Base-by-base conservation (phyloP, 2,329 filamentous ascomycete species). In the Xylariaceae sp. region DNA sequence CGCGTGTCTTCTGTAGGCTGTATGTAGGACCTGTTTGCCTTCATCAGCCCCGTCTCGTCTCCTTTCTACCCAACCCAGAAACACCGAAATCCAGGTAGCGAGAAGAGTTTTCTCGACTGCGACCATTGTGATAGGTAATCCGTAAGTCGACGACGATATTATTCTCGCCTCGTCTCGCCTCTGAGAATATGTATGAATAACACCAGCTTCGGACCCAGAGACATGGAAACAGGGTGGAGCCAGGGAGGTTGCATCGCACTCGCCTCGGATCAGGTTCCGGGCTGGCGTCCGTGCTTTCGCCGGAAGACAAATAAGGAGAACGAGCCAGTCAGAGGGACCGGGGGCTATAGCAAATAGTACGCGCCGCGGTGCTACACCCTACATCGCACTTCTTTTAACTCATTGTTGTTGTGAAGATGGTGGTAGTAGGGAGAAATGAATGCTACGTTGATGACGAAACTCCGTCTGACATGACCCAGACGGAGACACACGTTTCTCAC, bases 11-110 rank as follows among this genome's bases (percentile, higher is more conserved):
- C 23, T 30, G 23, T 30, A 30, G 23, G 23, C 23, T 30, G 23
- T 30, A 30, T 30, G 23, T 42, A 13, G 37, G 37, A 42, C 11
- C 37, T 42, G 11, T 42, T 42, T 42, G 9, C 37, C 9, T 42
- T 13, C 8, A 13, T 42, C 11, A 37, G 57, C 45, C 51, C 58
- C 53, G 37, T 62, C 35, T 30, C 10, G 23, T 30, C 23, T 30
- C 53, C 30, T 62, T 62, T 35, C 54, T 62, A 62, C 61, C 61
- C 61, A 61, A 62, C 55, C 61, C 61, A 62, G 53, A 50, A 50
- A 39, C 39, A 53, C 13, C n/a, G 50, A 54, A 23, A 45, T 34
- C 2, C 51, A 48, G 58, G 61, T 58, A 60, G 51, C 57, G 57
- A 60, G 15, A 56, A 30, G 10, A 45, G 5, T 30, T 30, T 30